Percentiles rank a stretch among this genome's conserved stretches.
Conservation (phyloP, 2,329 filamentous ascomycete genomes). For the Harringtonia aguacate region DNA sequence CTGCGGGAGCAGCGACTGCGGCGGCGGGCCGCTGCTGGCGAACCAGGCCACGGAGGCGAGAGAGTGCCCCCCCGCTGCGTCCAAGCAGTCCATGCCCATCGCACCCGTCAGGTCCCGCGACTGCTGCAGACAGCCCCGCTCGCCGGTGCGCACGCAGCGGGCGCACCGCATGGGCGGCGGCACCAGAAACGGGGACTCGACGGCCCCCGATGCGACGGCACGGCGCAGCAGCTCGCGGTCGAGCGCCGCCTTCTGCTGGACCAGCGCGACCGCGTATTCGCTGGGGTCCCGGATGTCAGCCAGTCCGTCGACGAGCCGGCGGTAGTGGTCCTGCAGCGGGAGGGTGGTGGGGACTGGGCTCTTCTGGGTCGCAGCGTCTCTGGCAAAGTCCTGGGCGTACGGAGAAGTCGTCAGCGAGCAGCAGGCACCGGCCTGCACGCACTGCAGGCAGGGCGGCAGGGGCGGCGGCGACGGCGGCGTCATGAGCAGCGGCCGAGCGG, state of each 20-base stretch:
- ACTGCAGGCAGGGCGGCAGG: conserved; percentile 12
- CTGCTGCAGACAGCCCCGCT: conserved; percentile 10
- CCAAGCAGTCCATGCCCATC: not conserved
- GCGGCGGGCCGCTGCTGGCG: conserved; percentile 10
- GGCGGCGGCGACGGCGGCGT: conserved; percentile 5
- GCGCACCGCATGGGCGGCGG: conserved; percentile 6
- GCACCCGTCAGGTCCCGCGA: conserved; percentile 5
- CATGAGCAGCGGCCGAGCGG: too few relatives aligned
- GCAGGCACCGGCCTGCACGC: conserved; percentile 6
- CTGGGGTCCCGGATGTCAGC: not conserved
- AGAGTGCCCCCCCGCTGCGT: not conserved
- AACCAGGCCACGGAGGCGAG: conserved; percentile 5
- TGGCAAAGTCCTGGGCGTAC: conserved; percentile 3
- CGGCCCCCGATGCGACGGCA: conserved; percentile 1
- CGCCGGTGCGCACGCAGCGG: conserved; percentile 7
- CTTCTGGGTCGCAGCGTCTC: too few relatives aligned
- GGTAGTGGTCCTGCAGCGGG: not conserved
- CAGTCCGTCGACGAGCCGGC: not conserved
- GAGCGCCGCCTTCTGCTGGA: conserved; percentile 6
- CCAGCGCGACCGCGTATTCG: not conserved
- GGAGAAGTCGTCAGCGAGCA: conserved; percentile 10
- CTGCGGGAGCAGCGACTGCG: conserved; percentile 9
- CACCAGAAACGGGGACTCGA: conserved; percentile 6
- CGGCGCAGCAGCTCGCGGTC: conserved; percentile 2
- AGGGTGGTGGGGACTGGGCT: too few relatives aligned